Evolutionary conservation across 2,329 filamentous ascomycete species (phyloP).

Genomic region (Sclerotinia spermophila): DNA sequence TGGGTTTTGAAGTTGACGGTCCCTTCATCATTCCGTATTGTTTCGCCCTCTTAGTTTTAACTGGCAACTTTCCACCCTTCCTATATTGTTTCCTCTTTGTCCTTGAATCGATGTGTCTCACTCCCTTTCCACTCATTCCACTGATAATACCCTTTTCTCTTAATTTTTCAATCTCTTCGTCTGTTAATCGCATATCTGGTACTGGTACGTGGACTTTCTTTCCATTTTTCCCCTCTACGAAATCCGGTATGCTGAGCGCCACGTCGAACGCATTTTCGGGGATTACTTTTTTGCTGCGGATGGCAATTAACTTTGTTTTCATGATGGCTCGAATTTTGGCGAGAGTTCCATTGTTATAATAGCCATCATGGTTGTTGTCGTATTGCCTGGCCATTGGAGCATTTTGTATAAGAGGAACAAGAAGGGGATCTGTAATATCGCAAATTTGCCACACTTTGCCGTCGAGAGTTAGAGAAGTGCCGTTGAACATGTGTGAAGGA

Average conservation of each 20-base stretch:
- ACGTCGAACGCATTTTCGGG: conserved; percentile 47
- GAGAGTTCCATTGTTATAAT: conserved; percentile 78
- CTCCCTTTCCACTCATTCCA: conserved; percentile 19
- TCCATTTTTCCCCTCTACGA: conserved; percentile 27
- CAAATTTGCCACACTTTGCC: conserved; percentile 94
- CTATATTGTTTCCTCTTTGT: conserved; percentile 22
- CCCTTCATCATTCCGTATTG: conserved; percentile 18
- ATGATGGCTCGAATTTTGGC: conserved; percentile 83
- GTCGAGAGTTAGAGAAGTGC: conserved; percentile 67
- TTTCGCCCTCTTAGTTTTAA: background rate
- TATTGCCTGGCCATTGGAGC: conserved; percentile 56
- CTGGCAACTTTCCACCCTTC: conserved; percentile 1
- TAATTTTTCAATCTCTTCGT: conserved; percentile 27
- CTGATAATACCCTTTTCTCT: conserved; percentile 19
- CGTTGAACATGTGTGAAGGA: conserved; percentile 76
- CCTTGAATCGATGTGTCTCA: conserved; percentile 17
- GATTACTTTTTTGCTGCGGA: conserved; percentile 54
- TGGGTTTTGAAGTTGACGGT: conserved; percentile 10
- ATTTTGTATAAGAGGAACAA: conserved; percentile 62
- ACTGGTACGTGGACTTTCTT: conserved; percentile 30
- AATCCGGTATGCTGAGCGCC: conserved; percentile 41
- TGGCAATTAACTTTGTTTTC: conserved; percentile 75
- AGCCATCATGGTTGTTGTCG: conserved; percentile 66
- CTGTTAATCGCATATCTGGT: conserved; percentile 32
- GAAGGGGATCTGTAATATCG: conserved; percentile 79